Conservation (phyloP, 2,329 filamentous ascomycete species). For the Cytospora paraplurivora region DNA sequence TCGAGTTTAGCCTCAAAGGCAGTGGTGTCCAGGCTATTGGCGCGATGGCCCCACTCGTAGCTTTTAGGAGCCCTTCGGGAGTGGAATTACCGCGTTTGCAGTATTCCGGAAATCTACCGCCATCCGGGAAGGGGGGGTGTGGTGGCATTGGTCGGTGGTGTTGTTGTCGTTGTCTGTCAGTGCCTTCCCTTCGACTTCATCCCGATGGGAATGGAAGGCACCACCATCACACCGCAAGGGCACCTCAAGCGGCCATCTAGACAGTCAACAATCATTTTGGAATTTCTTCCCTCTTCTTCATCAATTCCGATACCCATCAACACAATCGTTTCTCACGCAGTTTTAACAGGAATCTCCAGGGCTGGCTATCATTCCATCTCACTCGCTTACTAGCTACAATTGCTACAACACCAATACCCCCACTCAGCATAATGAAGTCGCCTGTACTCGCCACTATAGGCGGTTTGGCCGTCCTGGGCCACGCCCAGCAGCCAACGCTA, state of each 20-base stretch:
- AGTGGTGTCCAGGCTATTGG: no score
- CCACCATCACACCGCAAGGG: not conserved
- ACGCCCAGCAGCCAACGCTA: not conserved
- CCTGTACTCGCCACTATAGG: not conserved
- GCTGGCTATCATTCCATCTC: not conserved
- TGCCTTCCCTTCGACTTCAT: not conserved
- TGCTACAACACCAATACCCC: not conserved
- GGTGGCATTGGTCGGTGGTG: not conserved
- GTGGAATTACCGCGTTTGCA: no score
- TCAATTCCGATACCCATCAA: not conserved
- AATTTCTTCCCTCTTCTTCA: not conserved
- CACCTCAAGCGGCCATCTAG: not conserved
- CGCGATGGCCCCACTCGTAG: no score
- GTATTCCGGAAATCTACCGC: not conserved
- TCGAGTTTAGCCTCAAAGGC: no score
- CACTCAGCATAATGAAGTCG: slow-evolving; percentile 9
- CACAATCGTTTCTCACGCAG: not conserved
- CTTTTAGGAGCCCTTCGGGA: no score
- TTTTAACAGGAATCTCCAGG: not conserved
- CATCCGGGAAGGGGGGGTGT: not conserved
- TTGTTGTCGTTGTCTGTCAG: not conserved
- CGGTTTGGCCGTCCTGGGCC: not conserved
- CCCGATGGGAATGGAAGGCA: not conserved
- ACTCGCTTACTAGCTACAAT: slow-evolving; percentile 7
- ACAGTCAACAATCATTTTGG: not conserved